phyloP scores from a whole-genome alignment of 495 filamentous ascomycete species.

The Hypoxylon lienhwacheense region DNA sequence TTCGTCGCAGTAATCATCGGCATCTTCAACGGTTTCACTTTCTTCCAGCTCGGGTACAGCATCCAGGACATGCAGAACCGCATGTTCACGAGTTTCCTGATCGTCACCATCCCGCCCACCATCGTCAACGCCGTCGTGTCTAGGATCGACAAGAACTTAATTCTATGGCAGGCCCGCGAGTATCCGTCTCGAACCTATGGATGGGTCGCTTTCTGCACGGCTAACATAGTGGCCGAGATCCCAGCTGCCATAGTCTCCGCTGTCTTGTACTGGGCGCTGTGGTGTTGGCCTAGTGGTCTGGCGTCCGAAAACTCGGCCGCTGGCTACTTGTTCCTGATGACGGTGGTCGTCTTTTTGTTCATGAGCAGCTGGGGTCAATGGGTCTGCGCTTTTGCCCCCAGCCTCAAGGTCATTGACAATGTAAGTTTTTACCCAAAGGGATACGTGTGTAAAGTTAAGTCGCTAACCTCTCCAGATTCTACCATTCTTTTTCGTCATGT shows the following conservation, averaged over 20 bases:
- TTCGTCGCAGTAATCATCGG: slow-evolving; percentile 56
- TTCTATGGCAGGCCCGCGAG: slow-evolving; percentile 76
- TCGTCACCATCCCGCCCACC: slow-evolving; percentile 73
- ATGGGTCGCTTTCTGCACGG: slow-evolving; percentile 81
- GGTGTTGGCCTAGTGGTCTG: slow-evolving; percentile 79
- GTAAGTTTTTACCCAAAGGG: slow-evolving; percentile 33
- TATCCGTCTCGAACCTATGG: slow-evolving; percentile 76
- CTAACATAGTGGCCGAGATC: slow-evolving; percentile 75
- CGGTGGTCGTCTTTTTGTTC: slow-evolving; percentile 80
- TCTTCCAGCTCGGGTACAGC: slow-evolving; percentile 70
- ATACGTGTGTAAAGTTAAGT: too few relatives aligned
- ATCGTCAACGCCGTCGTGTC: slow-evolving; percentile 75
- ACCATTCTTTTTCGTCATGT: slow-evolving; percentile 81
- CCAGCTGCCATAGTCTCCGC: slow-evolving; percentile 66
- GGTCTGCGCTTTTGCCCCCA: slow-evolving; percentile 80
- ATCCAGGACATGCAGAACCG: slow-evolving; percentile 75
- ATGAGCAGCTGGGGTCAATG: slow-evolving; percentile 78
- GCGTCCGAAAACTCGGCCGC: slow-evolving; percentile 63
- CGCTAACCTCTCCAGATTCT: slow-evolving; percentile 42
- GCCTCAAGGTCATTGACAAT: slow-evolving; percentile 79
- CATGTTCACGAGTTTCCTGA: slow-evolving; percentile 76
- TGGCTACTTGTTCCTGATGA: slow-evolving; percentile 85
- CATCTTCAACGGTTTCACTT: slow-evolving; percentile 86
- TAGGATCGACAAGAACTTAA: slow-evolving; percentile 78
- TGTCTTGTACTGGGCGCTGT: slow-evolving; percentile 71